Evolutionary conservation across 2,329 filamentous ascomycete species (phyloP).

Genomic region (Zarea fungicola): DNA sequence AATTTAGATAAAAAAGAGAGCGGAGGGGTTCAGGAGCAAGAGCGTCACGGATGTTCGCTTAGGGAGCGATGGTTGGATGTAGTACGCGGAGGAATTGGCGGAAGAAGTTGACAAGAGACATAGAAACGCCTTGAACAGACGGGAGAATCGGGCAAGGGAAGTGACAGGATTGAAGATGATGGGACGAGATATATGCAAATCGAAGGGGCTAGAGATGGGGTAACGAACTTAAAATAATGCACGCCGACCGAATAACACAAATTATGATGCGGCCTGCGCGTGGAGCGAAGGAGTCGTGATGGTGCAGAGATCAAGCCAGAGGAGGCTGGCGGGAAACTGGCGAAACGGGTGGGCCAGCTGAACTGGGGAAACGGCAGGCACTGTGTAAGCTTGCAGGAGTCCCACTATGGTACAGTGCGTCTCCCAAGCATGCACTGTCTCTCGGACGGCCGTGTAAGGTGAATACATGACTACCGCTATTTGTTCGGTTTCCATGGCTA

Average conservation of each 20-base stretch:
- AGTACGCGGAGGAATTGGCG: background rate
- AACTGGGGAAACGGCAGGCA: background rate
- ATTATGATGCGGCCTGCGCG: conserved; percentile 10
- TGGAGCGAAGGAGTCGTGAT: conserved; percentile 3
- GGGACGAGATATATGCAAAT: background rate
- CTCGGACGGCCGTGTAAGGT: too few relatives aligned
- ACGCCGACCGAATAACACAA: conserved; percentile 3
- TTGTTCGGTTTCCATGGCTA: too few relatives aligned
- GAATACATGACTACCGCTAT: too few relatives aligned
- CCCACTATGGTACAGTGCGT: background rate
- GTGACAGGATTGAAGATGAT: conserved; percentile 8
- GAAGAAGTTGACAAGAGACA: background rate
- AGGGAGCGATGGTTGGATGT: background rate
- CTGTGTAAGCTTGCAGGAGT: background rate
- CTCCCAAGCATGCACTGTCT: background rate
- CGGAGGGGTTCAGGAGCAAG: conserved; percentile 5
- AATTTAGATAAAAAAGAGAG: conserved; percentile 3
- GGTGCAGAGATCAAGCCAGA: conserved; percentile 4
- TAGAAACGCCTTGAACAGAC: background rate
- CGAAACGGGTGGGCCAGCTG: conserved; percentile 3
- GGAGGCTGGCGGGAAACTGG: conserved; percentile 10
- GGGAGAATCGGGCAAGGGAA: background rate
- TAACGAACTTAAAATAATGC: conserved; percentile 13
- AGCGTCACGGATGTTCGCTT: conserved; percentile 1
- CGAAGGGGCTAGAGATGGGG: background rate